Base-by-base conservation (phyloP, 1,139 yeast species). In the Blastobotrys malaysiensis region DNA sequence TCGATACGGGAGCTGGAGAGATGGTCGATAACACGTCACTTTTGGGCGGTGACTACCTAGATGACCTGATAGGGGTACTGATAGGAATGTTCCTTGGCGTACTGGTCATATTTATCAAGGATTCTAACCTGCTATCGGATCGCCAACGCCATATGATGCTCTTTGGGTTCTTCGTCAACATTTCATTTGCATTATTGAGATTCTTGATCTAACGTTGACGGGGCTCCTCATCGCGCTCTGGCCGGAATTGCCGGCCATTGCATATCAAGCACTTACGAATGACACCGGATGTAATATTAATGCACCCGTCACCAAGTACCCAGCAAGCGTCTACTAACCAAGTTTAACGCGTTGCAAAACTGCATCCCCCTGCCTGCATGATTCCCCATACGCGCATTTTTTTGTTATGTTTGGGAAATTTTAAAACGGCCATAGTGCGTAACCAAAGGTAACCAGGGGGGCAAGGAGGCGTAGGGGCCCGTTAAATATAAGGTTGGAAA, bases 1-100 rank as follows among this genome's bases (percentile, higher is more conserved):
- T 90, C 57, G 95, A 90, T 63, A 83, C 87, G 50, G 86, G 93
- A 0, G 89, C 82, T 6, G 75, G 63, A 70, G 76, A 59, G 13
- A 59, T 57, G 2, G 56, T 61, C 3, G 62, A 57, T 18, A 53
- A 56, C 44, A 53, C 59, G 7, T 58, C 54, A 27, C 56, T 60
- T 1, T 54, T 63, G 45, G 66, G 67, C 45, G 72, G 72, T 4
- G 69, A 67, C 47, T 68, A 70, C 50, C 62, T 66, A 16, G 74
- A 68, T 48, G 69, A 69, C 49, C 54, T 71, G 27, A 52, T 68
- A 9, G 73, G 73, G 5, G 58, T 71, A n/a, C 58, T 71, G 24
- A 59, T 67, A 13, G 75, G 75, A n/a, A 69, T 70, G 62, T 67
- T 70, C 54, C 60, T 69, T 11, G 75, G 75, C 6, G 63, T 70